phyloP scores from a whole-genome alignment of 805 yeast genomes.

The Cyberlindnera saturnus region DNA sequence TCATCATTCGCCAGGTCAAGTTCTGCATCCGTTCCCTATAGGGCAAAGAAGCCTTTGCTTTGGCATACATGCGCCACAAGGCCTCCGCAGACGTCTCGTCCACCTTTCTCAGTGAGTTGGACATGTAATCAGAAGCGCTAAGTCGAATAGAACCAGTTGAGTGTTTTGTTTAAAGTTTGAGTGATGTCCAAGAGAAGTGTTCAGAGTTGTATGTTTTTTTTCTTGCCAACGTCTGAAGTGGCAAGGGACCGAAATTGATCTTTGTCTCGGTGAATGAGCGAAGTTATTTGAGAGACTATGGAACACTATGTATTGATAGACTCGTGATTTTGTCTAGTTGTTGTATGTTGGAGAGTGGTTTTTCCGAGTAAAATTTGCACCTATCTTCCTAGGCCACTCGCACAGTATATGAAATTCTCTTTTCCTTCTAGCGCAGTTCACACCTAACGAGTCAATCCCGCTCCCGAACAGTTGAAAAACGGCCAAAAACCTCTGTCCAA shows the following conservation, averaged over 20 bases:
- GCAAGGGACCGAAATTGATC: neutral
- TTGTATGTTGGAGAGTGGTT: too few species aligned
- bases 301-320: neutral
- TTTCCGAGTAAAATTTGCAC: too few species aligned
- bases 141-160: neutral
- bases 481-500: neutral
- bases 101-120: neutral
- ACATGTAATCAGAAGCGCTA: neutral
- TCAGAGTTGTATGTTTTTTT: neutral
- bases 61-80: constrained; percentile 77
- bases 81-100: constrained; percentile 41
- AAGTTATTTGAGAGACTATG: neutral
- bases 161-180: neutral
- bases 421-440: neutral
- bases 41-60: constrained; percentile 70
- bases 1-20: constrained; percentile 85
- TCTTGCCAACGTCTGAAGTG: neutral
- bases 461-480: neutral
- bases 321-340: too few species aligned
- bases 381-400: too few species aligned
- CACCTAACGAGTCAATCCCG: neutral
- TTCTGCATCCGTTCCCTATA: constrained; percentile 75
- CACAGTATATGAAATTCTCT: too few species aligned
- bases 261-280: neutral
- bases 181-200: neutral